phyloP scores from a whole-genome alignment of 2,329 filamentous ascomycete genomes.

The Cordyceps cicadae region DNA sequence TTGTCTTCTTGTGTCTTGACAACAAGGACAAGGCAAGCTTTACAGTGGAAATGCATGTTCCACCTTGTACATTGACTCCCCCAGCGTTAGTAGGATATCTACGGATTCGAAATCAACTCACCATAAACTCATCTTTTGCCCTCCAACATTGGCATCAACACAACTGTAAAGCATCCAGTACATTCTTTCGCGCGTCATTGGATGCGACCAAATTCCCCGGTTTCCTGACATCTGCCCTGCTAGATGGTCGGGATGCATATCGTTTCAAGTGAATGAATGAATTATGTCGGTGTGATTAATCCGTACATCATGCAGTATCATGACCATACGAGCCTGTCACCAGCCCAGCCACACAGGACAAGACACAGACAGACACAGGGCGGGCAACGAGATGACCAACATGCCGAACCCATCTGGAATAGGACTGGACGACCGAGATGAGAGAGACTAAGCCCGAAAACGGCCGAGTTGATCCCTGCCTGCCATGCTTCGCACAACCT shows the following conservation, averaged over 20 bases:
- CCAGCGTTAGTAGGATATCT: neutral
- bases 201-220: neutral
- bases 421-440: neutral
- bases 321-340: neutral
- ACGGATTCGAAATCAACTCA: neutral
- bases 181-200: neutral
- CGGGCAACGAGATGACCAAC: neutral
- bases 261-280: neutral
- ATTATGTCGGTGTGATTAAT: slow-evolving; percentile 1
- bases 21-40: too few relatives aligned
- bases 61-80: neutral
- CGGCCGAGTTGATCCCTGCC: too few relatives aligned
- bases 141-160: neutral
- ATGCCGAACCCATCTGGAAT: neutral
- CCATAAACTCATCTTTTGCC: too few relatives aligned
- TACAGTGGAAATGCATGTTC: neutral
- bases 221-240: neutral
- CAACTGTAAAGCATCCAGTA: neutral
- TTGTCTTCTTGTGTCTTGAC: too few relatives aligned
- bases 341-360: neutral
- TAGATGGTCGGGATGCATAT: neutral
- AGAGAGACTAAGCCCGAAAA: neutral
- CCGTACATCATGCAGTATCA: neutral
- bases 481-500: neutral
- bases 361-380: too few relatives aligned